Conservation (phyloP, 2,329 filamentous ascomycete genomes). For the Metarhizium robertsii region DNA sequence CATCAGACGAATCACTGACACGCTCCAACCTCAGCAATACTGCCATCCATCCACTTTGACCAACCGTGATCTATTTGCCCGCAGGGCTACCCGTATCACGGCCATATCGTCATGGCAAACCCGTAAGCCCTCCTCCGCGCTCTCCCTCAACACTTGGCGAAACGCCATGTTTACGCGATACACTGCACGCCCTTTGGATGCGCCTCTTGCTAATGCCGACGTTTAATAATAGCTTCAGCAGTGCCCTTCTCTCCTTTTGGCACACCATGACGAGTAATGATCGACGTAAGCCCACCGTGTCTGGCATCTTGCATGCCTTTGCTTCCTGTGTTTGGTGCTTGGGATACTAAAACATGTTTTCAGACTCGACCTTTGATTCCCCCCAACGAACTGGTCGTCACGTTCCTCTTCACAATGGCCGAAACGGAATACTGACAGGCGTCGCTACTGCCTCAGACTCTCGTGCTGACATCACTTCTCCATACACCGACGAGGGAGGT, state of each 20-base stretch:
- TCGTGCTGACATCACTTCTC: slow-evolving; percentile 68
- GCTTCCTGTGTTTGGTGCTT: neutral
- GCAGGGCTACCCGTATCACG: neutral
- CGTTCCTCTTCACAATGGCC: slow-evolving; percentile 75
- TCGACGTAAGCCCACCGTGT: slow-evolving; percentile 42
- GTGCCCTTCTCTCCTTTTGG: slow-evolving; percentile 85
- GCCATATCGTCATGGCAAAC: slow-evolving; percentile 11
- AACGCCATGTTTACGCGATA: neutral
- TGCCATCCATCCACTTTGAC: too few relatives aligned
- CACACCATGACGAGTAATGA: slow-evolving; percentile 75
- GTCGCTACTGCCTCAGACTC: slow-evolving; percentile 87
- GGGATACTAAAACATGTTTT: neutral
- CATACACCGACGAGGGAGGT: slow-evolving; percentile 65
- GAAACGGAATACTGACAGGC: slow-evolving; percentile 75
- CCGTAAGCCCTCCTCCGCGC: slow-evolving; percentile 8
- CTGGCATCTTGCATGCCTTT: neutral
- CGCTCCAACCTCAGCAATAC: neutral
- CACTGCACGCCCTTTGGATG: neutral
- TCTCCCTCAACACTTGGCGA: neutral
- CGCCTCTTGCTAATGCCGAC: neutral
- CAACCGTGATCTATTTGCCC: neutral
- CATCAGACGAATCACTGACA: neutral
- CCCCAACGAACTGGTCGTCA: slow-evolving; percentile 87
- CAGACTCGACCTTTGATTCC: slow-evolving; percentile 88
- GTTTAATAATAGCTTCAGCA: slow-evolving; percentile 46